Conservation (phyloP, 192 early-diverging fungal genomes). For the Anaeromyces robustus region DNA sequence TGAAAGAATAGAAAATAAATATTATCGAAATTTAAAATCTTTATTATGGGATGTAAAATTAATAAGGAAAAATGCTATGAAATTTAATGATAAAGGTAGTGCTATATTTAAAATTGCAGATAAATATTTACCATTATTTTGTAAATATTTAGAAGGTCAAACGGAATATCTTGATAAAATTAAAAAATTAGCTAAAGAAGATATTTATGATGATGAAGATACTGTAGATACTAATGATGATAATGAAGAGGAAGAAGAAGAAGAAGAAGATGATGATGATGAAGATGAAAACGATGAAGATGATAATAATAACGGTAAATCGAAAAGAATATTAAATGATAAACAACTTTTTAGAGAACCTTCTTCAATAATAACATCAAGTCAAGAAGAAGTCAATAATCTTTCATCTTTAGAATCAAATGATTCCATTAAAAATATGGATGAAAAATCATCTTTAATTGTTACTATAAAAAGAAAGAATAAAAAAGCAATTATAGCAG, state of each 20-base stretch:
- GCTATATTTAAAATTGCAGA: background rate
- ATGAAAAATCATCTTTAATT: no score
- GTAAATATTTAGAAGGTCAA: background rate
- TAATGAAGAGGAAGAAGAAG: background rate
- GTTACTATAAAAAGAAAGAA: no score
- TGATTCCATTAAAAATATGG: no score
- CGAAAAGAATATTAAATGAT: no score
- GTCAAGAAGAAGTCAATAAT: no score
- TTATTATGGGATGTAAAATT: slow-evolving; percentile 50
- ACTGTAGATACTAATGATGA: no score
- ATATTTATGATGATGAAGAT: background rate
- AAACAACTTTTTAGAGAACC: no score
- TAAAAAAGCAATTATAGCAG: no score
- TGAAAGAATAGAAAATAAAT: slow-evolving; percentile 32
- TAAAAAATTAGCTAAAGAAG: background rate
- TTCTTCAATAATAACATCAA: no score
- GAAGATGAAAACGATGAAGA: background rate
- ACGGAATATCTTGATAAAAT: background rate
- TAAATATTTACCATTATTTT: background rate
- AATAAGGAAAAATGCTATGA: slow-evolving; percentile 46
- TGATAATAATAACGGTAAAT: background rate
- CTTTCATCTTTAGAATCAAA: no score
- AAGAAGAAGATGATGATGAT: background rate
- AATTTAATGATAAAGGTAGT: slow-evolving; percentile 33
- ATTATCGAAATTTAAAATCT: slow-evolving; percentile 37